These are phyloP conservation scores for Sergeia podlipaevii DNA, from an alignment of 208 protist species.

Conservation along the genomic window DNA sequence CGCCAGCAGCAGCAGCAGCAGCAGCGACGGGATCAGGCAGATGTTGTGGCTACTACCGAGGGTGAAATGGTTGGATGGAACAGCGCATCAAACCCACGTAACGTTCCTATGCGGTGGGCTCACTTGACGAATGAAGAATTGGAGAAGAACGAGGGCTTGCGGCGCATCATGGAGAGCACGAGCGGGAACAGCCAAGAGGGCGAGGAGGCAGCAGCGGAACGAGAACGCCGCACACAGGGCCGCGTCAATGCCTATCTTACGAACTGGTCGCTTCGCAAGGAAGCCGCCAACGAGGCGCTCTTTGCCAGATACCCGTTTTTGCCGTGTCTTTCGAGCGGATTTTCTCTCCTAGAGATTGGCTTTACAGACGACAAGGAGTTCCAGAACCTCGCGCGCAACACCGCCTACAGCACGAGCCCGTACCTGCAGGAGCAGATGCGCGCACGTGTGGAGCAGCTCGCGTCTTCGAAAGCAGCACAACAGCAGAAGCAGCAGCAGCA, in stretches of 20 bases:
- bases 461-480: constrained; percentile 22
- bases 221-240: too few relatives aligned
- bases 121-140: constrained; percentile 49
- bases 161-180: constrained; percentile 26
- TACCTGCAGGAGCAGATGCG: constrained; percentile 33
- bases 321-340: constrained; percentile 37
- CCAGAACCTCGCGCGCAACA: constrained; percentile 18
- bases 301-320: constrained; percentile 60
- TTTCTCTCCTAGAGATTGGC: constrained; percentile 48
- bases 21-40: constrained; percentile 6
- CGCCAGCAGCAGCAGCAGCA: constrained; percentile 10
- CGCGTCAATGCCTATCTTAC: constrained; percentile 23
- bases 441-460: constrained; percentile 36
- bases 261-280: constrained; percentile 48
- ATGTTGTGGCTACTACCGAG: too few relatives aligned
- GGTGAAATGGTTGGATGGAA: too few relatives aligned
- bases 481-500: constrained; percentile 8
- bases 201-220: too few relatives aligned
- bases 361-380: constrained; percentile 42
- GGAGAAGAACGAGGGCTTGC: constrained; percentile 31
- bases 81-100: constrained; percentile 55
- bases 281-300: constrained; percentile 58
- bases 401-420: constrained; percentile 17
- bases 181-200: neutral
- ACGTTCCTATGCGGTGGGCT: constrained; percentile 59